Percentiles rank a stretch among this genome's conserved stretches.
Evolutionary conservation across 768 basidiomycete genomes (phyloP).

Genomic region (Psilocybe subaeruginosa): DNA sequence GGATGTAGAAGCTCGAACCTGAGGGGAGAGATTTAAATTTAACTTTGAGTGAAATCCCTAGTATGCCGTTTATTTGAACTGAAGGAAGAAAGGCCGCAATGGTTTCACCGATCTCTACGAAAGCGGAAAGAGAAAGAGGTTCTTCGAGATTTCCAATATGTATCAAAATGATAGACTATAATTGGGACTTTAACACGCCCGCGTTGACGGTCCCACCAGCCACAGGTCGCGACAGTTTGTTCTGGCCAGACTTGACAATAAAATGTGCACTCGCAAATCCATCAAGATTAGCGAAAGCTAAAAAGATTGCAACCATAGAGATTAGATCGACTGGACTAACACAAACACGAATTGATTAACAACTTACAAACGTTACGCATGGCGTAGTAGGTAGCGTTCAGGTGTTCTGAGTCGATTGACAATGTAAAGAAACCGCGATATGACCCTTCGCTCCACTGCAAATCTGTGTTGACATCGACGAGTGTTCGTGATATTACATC

Average conservation of each 20-base stretch:
- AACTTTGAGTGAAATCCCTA: too few relatives aligned
- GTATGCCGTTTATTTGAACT: too few relatives aligned
- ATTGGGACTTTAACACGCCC: conserved; percentile 42
- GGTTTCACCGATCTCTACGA: too few relatives aligned
- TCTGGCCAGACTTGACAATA: conserved; percentile 43
- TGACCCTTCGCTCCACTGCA: conserved; percentile 65
- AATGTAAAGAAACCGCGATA: conserved; percentile 64
- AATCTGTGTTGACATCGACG: conserved; percentile 45
- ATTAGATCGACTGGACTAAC: neutral
- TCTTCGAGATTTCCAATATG: neutral
- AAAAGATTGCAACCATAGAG: neutral
- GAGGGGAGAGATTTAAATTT: too few relatives aligned
- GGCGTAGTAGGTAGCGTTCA: conserved; percentile 57
- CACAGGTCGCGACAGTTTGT: conserved; percentile 51
- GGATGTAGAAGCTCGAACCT: too few relatives aligned
- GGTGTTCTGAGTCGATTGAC: conserved; percentile 42
- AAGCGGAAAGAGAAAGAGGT: too few relatives aligned
- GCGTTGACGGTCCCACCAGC: conserved; percentile 48
- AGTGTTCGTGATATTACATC: conserved; percentile 38
- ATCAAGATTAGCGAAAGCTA: conserved; percentile 46
- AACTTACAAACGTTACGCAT: conserved; percentile 51
- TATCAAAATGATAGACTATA: neutral
- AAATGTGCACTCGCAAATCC: conserved; percentile 48
- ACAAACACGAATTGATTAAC: neutral
- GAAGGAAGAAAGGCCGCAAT: too few relatives aligned